Base-by-base conservation (phyloP, 2,329 filamentous ascomycete genomes). In the Fusarium buharicum region DNA sequence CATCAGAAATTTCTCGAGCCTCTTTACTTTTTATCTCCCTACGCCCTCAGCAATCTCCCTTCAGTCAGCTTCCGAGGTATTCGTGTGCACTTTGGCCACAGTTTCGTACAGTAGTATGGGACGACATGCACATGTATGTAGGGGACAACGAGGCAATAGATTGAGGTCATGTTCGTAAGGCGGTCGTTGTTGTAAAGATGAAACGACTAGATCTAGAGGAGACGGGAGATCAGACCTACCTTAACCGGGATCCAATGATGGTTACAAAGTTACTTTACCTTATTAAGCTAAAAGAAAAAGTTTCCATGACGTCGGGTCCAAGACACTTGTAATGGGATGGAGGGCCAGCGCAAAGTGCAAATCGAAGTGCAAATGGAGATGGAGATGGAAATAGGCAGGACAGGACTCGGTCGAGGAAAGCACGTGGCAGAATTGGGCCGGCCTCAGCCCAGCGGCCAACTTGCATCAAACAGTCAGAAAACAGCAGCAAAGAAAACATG, bases 391-490 rank as follows among this genome's bases (percentile, higher is more conserved):
- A 48, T 64, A 64, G 13, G 12, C 2, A 31, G 12, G 41, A 44
- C 2, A 31, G 12, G 41, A 44, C 44, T 54, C 40, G 33, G 50
- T 8, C 27, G 31, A 52, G 18, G 22, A 16, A 45, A 43, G 64
- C 64, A 67, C 61, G 60, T 67, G 64, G 56, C 64, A 62, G 24
- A 14, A 33, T 38, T 36, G 10, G 28, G 22, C 37, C 49, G 50
- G 59, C 55, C 56, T 67, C 61, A 59, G 41, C 44, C 37, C 16
- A 34, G 48, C 39, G 55, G 49, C 20, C 38, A 55, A 39, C 28
- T 37, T 38, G 27, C 17, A 18, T 48, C 20, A 49, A 47, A 31
- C 37, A 18, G 31, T 17, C 16, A 34, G 27, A 5, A 14, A 6
- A 41, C 30, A 36, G 18, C 34, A 36, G 53, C n/a, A n/a, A 31